Conservation (phyloP, 2,329 filamentous ascomycete species). For the Trichoderma citrinoviride region DNA sequence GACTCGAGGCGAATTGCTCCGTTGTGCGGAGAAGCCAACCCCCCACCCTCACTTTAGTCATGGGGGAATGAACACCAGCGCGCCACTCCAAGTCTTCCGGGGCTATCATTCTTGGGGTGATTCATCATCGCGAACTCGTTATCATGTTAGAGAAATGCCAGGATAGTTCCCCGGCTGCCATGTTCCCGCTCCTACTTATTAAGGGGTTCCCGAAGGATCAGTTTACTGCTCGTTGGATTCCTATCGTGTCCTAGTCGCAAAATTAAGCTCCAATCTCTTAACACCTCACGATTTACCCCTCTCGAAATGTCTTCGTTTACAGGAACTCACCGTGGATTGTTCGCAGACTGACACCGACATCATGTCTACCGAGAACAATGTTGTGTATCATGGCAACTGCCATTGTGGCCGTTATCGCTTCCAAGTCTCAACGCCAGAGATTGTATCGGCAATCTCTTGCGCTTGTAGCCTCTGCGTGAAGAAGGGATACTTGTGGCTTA, state of each 20-base stretch:
- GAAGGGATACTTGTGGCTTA: constrained; percentile 33
- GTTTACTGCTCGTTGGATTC: neutral
- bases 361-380: neutral
- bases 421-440: constrained; percentile 22
- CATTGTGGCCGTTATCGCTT: constrained; percentile 34
- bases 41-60: constrained; percentile 16
- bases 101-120: too few relatives aligned
- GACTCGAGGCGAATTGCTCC: neutral
- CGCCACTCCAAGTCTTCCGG: neutral
- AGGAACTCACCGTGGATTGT: neutral
- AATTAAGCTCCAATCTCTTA: neutral
- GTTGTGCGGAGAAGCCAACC: constrained; percentile 8
- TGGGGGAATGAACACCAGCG: neutral
- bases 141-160: neutral
- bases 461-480: constrained; percentile 31
- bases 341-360: neutral
- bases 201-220: neutral
- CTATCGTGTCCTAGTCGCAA: neutral
- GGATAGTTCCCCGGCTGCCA: too few relatives aligned
- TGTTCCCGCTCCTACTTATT: neutral
- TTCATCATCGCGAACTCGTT: neutral
- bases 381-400: constrained; percentile 29
- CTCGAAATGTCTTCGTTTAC: neutral
- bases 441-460: constrained; percentile 24
- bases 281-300: neutral